Percentiles rank a stretch among this genome's conserved stretches.
phyloP scores from a whole-genome alignment of 2,329 filamentous ascomycete genomes.

The Trichoderma lentiforme region DNA sequence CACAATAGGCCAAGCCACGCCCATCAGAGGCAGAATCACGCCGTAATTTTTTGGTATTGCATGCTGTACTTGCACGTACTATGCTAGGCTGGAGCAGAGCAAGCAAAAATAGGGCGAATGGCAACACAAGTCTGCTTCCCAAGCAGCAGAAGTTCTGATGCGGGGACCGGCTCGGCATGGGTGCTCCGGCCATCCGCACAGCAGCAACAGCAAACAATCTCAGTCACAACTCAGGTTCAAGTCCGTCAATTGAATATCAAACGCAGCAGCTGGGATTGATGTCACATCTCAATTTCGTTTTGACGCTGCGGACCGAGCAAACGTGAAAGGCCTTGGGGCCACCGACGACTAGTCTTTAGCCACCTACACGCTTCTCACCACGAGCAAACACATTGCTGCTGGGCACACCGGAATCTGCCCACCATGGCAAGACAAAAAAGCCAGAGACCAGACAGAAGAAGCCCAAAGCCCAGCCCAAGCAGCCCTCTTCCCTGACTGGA shows the following conservation, averaged over 20 bases:
- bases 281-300: neutral
- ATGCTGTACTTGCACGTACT: neutral
- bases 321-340: neutral
- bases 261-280: neutral
- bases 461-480: slow-evolving; percentile 1
- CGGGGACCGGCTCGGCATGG: neutral
- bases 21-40: neutral
- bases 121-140: neutral
- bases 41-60: neutral
- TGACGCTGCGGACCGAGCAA: neutral
- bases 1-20: neutral
- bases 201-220: neutral
- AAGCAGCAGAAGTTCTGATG: neutral
- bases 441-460: neutral
- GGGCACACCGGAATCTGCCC: neutral
- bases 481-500: neutral
- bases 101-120: neutral
- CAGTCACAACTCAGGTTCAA: neutral
- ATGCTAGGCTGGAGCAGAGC: neutral
- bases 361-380: neutral
- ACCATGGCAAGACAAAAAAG: neutral
- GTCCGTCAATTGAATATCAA: neutral
- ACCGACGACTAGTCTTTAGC: neutral
- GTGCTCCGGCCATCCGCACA: neutral
- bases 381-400: neutral